These are phyloP conservation scores for Capsicum chinense DNA, from an alignment of 257 asterid genomes.

Conservation along the genomic window DNA sequence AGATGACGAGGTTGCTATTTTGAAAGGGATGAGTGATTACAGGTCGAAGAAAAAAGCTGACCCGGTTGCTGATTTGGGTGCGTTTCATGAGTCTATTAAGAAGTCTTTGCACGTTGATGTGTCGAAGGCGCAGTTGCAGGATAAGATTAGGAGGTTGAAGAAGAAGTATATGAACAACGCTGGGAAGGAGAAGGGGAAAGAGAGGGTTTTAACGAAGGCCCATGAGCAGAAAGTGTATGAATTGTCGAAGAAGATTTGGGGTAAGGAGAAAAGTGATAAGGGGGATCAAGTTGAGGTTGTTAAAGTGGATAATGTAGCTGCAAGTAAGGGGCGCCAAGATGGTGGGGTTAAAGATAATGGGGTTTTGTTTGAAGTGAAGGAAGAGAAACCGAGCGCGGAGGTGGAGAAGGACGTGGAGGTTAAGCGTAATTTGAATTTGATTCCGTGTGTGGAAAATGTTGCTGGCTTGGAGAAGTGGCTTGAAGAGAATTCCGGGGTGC, in stretches of 20 bases:
- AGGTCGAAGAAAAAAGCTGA: constrained; percentile 42
- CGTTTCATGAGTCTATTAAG: constrained; percentile 58
- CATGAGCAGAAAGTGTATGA: constrained; percentile 59
- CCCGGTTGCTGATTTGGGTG: constrained; percentile 47
- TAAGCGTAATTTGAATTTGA: constrained; percentile 19
- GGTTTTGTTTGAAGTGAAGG: constrained; percentile 33
- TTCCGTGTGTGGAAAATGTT: background rate
- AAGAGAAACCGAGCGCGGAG: constrained; percentile 14
- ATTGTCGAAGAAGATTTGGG: constrained; percentile 60
- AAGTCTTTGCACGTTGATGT: constrained; percentile 49
- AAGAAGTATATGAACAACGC: constrained; percentile 55
- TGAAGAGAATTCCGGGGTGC: constrained; percentile 33
- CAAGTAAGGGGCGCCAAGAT: constrained; percentile 38
- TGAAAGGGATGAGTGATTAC: constrained; percentile 61
- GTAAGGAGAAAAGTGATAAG: constrained; percentile 35
- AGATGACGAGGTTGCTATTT: constrained; percentile 61
- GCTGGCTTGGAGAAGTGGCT: constrained; percentile 45
- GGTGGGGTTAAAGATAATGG: constrained; percentile 11
- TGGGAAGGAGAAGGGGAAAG: constrained; percentile 48
- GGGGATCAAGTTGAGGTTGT: constrained; percentile 19
- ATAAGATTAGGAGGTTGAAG: constrained; percentile 60
- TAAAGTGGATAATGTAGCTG: constrained; percentile 37
- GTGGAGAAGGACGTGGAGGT: constrained; percentile 29
- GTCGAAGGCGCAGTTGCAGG: constrained; percentile 54
- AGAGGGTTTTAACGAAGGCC: constrained; percentile 40